phyloP scores from a whole-genome alignment of 805 yeast species.

The Pichia gijzeniarum region DNA sequence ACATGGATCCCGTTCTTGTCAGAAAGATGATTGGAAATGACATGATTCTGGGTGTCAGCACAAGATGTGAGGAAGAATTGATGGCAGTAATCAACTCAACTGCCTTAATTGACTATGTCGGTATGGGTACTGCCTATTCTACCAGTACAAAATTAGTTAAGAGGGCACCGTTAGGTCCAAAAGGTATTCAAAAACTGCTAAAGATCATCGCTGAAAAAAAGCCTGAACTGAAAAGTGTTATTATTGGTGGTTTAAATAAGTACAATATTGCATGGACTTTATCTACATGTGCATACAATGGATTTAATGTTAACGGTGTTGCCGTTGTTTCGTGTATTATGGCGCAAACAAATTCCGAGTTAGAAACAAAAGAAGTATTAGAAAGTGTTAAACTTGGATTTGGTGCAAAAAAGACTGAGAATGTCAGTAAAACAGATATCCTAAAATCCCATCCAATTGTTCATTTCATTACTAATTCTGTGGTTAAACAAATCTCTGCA shows the following conservation, averaged over 20 bases:
- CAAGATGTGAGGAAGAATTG: slow-evolving; percentile 53
- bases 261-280: slow-evolving; percentile 54
- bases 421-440: neutral
- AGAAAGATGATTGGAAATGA: slow-evolving; percentile 62
- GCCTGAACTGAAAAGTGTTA: slow-evolving; percentile 51
- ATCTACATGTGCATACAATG: slow-evolving; percentile 41
- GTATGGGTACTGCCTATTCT: slow-evolving; percentile 72
- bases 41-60: slow-evolving; percentile 76
- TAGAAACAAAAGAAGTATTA: slow-evolving; percentile 36
- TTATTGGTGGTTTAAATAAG: slow-evolving; percentile 74
- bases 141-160: slow-evolving; percentile 64
- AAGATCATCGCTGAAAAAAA: slow-evolving; percentile 35
- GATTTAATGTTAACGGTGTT: slow-evolving; percentile 61
- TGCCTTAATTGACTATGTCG: slow-evolving; percentile 68
- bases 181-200: slow-evolving; percentile 54
- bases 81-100: slow-evolving; percentile 11
- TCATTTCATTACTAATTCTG: slow-evolving; percentile 83
- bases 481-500: slow-evolving; percentile 85
- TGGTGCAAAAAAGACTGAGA: neutral
- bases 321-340: slow-evolving; percentile 86
- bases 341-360: slow-evolving; percentile 50
- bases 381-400: slow-evolving; percentile 4
- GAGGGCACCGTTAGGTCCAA: slow-evolving; percentile 58
- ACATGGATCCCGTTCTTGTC: slow-evolving; percentile 58
- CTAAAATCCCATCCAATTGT: slow-evolving; percentile 46